phyloP scores from a whole-genome alignment of 169 alveolate species.

The Cytauxzoon felis region DNA sequence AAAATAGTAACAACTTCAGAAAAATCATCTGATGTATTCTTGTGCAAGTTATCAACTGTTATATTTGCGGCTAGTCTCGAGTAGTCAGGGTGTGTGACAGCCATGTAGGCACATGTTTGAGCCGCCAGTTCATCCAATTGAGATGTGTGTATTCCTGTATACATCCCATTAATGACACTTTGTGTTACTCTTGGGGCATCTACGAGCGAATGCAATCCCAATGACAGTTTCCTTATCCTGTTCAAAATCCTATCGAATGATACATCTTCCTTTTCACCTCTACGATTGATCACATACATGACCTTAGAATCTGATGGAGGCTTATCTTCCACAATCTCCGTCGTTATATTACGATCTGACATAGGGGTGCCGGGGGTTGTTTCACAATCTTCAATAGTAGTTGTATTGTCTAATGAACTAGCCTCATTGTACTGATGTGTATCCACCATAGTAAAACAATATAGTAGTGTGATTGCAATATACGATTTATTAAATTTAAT shows the following conservation, averaged over 20 bases:
- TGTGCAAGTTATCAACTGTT: conserved; percentile 93
- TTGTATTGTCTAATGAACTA: not conserved
- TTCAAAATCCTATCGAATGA: conserved; percentile 78
- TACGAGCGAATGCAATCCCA: conserved; percentile 81
- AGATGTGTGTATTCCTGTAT: conserved; percentile 89
- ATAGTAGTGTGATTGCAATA: not conserved
- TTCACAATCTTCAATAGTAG: conserved; percentile 7
- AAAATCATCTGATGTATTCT: conserved; percentile 86
- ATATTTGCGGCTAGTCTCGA: conserved; percentile 96
- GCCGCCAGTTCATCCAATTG: conserved; percentile 95
- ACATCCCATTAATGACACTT: conserved; percentile 89
- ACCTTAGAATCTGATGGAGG: conserved; percentile 51
- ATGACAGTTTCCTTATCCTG: conserved; percentile 75
- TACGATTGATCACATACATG: conserved; percentile 80
- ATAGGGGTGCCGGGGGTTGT: not conserved
- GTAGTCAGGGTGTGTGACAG: conserved; percentile 95
- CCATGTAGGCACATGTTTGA: conserved; percentile 99
- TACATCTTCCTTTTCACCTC: conserved; percentile 80
- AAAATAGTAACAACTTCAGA: conserved; percentile 77
- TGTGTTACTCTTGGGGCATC: conserved; percentile 84
- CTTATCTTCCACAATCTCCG: not conserved
- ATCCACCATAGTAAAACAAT: conserved; percentile 11
- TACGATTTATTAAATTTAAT: no score
- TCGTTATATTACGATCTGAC: not conserved
- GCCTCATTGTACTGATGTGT: conserved; percentile 7